Evolutionary conservation across 2,329 filamentous ascomycete species (phyloP).

Genomic region (Alternaria panax): DNA sequence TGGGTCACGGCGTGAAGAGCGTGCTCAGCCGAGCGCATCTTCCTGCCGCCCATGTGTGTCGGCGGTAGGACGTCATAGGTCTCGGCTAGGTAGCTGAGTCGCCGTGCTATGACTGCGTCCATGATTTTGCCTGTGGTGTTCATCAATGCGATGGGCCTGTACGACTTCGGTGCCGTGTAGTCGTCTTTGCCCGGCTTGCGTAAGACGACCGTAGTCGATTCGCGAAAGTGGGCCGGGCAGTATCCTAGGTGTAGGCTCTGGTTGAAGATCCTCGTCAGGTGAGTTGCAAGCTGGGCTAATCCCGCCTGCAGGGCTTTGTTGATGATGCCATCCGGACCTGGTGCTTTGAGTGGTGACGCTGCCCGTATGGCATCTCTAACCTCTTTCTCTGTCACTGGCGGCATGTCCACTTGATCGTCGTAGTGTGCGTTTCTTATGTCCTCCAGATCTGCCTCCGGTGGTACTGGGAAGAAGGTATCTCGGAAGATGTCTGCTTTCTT

Average conservation of each 20-base stretch:
- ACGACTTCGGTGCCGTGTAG: conserved; percentile 35
- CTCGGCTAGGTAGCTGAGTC: conserved; percentile 23
- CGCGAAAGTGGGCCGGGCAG: conserved; percentile 16
- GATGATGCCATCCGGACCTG: conserved; percentile 28
- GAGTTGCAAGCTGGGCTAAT: neutral
- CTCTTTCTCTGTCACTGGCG: conserved; percentile 25
- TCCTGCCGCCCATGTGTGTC: conserved; percentile 32
- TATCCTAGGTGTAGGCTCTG: conserved; percentile 22
- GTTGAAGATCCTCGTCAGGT: conserved; percentile 24
- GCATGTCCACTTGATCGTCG: conserved; percentile 23
- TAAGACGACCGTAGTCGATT: conserved; percentile 33
- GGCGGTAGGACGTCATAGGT: conserved; percentile 29
- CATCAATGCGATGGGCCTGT: conserved; percentile 36
- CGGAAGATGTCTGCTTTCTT: conserved; percentile 20
- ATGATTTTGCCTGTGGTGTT: conserved; percentile 42
- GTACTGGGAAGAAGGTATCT: conserved; percentile 28
- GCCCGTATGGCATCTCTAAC: conserved; percentile 26
- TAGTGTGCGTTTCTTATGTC: conserved; percentile 26
- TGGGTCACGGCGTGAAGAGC: conserved; percentile 37
- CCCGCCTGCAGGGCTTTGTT: conserved; percentile 21
- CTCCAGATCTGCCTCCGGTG: conserved; percentile 19
- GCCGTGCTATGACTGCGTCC: conserved; percentile 32
- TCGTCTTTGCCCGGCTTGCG: conserved; percentile 37
- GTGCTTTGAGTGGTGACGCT: conserved; percentile 30
- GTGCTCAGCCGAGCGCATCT: conserved; percentile 31